Percentiles rank a stretch among this genome's conserved stretches.
Evolutionary conservation across 139 green algal genomes (phyloP).

Genomic region (Tetraselmis chui): DNA sequence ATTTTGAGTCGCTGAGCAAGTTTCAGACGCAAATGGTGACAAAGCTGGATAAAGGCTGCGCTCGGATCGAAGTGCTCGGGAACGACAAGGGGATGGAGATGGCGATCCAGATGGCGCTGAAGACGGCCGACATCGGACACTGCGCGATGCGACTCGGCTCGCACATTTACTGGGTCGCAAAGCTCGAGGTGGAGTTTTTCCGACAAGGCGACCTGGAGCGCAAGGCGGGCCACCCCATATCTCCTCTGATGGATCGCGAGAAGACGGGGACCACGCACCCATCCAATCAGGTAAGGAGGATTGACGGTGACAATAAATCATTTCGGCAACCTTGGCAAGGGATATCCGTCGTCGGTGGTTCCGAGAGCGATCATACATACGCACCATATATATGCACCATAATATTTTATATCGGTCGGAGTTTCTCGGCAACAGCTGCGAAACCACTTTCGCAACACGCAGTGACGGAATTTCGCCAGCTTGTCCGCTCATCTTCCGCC

Average conservation of each 20-base stretch:
- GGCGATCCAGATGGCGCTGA: constrained; percentile 1
- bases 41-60: neutral
- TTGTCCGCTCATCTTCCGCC: too few species aligned
- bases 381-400: too few species aligned
- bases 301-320: too few species aligned
- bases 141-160: neutral
- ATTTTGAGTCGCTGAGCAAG: neutral
- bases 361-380: too few species aligned
- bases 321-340: too few species aligned
- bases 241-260: neutral
- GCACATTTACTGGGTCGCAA: neutral
- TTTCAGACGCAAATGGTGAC: neutral
- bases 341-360: too few species aligned
- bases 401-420: too few species aligned
- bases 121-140: constrained; percentile 6
- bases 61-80: neutral
- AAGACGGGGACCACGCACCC: neutral
- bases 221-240: neutral
- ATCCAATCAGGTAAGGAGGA: neutral
- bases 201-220: constrained; percentile 2
- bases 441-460: too few species aligned
- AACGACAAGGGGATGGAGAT: neutral
- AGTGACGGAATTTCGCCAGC: too few species aligned
- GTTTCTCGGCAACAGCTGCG: too few species aligned
- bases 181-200: constrained; percentile 3